A percentile compares a stretch with the other conserved stretches of the same genome.
Conservation (phyloP, 805 yeast species). For the Candida suzukii region DNA sequence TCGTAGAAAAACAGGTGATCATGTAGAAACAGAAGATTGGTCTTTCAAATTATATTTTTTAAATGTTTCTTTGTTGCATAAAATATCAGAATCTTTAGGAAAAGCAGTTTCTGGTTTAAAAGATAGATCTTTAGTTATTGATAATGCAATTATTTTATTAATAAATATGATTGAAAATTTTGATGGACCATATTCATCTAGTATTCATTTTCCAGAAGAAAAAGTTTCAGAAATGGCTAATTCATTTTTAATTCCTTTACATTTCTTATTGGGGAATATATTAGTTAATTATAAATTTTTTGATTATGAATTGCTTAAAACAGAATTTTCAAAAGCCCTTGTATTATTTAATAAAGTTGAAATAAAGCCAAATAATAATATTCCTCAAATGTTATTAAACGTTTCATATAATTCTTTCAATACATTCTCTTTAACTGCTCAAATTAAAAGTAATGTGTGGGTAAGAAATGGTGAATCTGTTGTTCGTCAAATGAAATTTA, state of each 20-base stretch:
- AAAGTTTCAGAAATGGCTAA: no score
- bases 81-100: conserved; percentile 18
- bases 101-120: conserved; percentile 16
- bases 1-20: conserved; percentile 58
- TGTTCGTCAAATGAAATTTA: conserved; percentile 13
- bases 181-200: neutral
- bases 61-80: no score
- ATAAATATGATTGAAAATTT: neutral
- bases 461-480: conserved; percentile 56
- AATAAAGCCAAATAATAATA: neutral
- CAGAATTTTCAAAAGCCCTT: neutral
- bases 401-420: conserved; percentile 53
- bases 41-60: no score
- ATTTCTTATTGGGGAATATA: conserved; percentile 44
- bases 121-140: conserved; percentile 11
- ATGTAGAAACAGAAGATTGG: no score
- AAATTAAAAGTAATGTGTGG: conserved; percentile 63
- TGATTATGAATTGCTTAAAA: conserved; percentile 1
- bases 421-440: conserved; percentile 54
- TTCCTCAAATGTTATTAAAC: neutral
- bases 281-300: conserved; percentile 28
- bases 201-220: no score
- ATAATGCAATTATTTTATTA: conserved; percentile 26
- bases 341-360: neutral
- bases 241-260: conserved; percentile 57